Conservation (phyloP, 306 rosid genomes). For the apple (Malus domestica) region DNA sequence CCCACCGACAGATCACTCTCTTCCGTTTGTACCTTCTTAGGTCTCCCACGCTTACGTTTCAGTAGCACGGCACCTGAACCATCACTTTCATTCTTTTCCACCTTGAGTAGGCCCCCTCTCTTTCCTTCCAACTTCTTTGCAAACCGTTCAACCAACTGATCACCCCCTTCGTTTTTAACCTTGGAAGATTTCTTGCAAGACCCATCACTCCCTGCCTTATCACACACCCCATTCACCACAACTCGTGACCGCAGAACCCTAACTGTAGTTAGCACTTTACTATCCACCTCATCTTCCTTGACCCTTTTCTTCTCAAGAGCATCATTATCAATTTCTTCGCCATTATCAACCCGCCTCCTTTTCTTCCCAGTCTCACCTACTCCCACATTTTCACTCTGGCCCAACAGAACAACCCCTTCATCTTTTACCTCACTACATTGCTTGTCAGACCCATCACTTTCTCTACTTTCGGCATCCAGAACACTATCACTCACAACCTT, state of each 20-base stretch:
- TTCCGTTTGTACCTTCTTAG: constrained; percentile 9
- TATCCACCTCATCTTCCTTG: constrained; percentile 23
- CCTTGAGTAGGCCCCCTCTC: constrained; percentile 31
- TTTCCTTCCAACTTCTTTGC: constrained; percentile 1
- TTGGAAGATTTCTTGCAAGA: background rate
- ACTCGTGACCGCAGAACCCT: constrained; percentile 59
- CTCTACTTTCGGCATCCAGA: background rate
- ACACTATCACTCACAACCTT: constrained; percentile 21
- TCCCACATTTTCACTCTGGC: constrained; percentile 27
- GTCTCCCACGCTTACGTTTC: constrained; percentile 42
- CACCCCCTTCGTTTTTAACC: constrained; percentile 27
- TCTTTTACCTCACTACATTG: background rate
- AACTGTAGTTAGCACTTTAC: constrained; percentile 23
- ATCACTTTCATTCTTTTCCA: constrained; percentile 13
- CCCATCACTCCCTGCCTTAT: constrained; percentile 23
- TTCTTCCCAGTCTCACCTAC: constrained; percentile 27
- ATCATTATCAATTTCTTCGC: constrained; percentile 1
- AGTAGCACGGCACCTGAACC: background rate
- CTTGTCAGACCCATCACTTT: constrained; percentile 6
- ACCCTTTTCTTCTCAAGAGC: constrained; percentile 13
- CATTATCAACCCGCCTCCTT: constrained; percentile 25
- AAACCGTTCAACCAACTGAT: constrained; percentile 6
- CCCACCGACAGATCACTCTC: background rate
- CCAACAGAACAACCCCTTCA: constrained; percentile 15
- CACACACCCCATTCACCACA: constrained; percentile 22